A percentile compares a stretch with the other conserved stretches of the same genome.
These are phyloP conservation scores for Gaeumannomyces tritici DNA, from an alignment of 2,329 filamentous ascomycete genomes.

Conservation along the genomic window DNA sequence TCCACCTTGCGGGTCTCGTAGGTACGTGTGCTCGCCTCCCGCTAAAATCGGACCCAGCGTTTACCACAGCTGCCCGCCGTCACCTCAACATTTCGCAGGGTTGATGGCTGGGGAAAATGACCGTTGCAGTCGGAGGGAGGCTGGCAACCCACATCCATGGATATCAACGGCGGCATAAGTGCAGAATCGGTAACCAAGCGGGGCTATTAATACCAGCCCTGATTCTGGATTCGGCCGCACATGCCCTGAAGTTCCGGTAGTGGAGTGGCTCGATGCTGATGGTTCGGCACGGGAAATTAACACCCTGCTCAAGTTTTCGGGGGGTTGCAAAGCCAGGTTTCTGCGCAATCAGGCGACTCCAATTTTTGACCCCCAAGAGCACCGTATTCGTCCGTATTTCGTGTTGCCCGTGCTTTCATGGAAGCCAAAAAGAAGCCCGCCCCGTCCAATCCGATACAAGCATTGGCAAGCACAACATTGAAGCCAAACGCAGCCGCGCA, in stretches of 20 bases:
- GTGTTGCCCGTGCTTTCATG: not conserved
- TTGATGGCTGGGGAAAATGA: not conserved
- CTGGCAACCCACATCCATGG: not conserved
- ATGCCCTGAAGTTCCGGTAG: not conserved
- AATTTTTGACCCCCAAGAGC: not conserved
- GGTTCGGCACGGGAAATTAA: not conserved
- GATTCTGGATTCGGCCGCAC: not conserved
- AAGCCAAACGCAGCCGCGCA: no score
- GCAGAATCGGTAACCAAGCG: not conserved
- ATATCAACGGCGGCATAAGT: not conserved
- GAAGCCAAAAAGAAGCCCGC: not conserved
- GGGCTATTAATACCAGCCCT: not conserved
- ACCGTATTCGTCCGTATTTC: not conserved
- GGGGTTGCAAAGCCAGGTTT: not conserved
- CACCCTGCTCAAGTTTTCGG: not conserved
- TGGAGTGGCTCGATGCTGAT: not conserved
- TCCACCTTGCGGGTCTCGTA: not conserved
- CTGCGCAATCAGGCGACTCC: not conserved
- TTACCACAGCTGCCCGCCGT: not conserved
- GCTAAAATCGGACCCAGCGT: not conserved
- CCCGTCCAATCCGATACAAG: not conserved
- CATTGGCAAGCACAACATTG: no score
- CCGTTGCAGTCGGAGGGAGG: not conserved
- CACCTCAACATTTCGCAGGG: not conserved
- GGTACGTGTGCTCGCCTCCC: no score